Percentiles rank a stretch among this genome's conserved stretches.
phyloP scores from a whole-genome alignment of 352 stramenopile species.

The Globisporangium acanthophoron region DNA sequence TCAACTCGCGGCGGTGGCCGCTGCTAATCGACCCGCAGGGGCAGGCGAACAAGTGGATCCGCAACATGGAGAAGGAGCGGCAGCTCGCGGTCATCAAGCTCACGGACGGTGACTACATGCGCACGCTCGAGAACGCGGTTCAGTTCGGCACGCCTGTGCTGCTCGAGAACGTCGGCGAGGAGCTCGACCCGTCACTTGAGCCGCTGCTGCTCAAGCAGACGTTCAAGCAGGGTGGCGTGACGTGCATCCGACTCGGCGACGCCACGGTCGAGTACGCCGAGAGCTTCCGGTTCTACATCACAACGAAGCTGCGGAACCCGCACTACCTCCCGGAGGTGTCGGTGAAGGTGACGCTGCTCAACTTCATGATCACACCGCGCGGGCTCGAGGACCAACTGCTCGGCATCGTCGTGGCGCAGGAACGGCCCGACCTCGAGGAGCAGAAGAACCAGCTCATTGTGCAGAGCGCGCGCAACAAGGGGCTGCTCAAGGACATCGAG shows the following conservation, averaged over 20 bases:
- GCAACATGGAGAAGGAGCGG: slow-evolving; percentile 91
- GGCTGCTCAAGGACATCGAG: slow-evolving; percentile 91
- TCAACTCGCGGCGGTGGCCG: slow-evolving; percentile 92
- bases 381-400: slow-evolving; percentile 91
- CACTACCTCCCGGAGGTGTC: slow-evolving; percentile 93
- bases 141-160: slow-evolving; percentile 91
- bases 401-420: slow-evolving; percentile 89
- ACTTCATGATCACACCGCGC: slow-evolving; percentile 95
- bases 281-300: slow-evolving; percentile 93
- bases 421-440: slow-evolving; percentile 90
- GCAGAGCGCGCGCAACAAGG: slow-evolving; percentile 89
- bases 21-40: slow-evolving; percentile 95
- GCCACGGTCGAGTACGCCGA: slow-evolving; percentile 90
- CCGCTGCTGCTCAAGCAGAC: slow-evolving; percentile 92
- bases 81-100: slow-evolving; percentile 93
- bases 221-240: slow-evolving; percentile 91
- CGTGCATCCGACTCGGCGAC: slow-evolving; percentile 91
- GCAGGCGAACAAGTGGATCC: slow-evolving; percentile 95
- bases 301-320: slow-evolving; percentile 91
- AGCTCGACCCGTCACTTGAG: slow-evolving; percentile 91
- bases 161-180: slow-evolving; percentile 90
- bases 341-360: slow-evolving; percentile 92
- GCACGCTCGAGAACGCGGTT: slow-evolving; percentile 89
- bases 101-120: slow-evolving; percentile 91
- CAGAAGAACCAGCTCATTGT: slow-evolving; percentile 93